Base-by-base conservation (phyloP, 495 filamentous ascomycete species). In the Rostrohypoxylon terebratum region DNA sequence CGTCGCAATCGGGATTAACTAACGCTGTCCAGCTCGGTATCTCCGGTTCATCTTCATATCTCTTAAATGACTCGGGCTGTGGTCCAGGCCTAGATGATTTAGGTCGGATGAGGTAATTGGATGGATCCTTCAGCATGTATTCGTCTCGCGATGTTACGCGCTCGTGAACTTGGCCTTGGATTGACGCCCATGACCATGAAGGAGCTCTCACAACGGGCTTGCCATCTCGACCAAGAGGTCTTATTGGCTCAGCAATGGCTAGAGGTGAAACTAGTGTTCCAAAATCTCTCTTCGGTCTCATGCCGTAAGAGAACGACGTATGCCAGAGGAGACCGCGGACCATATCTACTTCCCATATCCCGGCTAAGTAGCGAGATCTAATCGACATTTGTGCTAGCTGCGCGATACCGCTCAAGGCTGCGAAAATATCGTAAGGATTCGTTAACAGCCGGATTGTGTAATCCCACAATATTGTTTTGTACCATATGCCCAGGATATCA, bases 111-210 rank as follows among this genome's bases (percentile, higher is more conserved):
- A 73, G 71, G 61, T 66, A 23, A n/a, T 69, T 69, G 1, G 54
- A n/a, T 1, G 62, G 57, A 33, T 73, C 48, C 3, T 25, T 51
- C 16, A 34, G 63, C 9, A 13, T 0, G 13, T 18, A 13, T 14
- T 66, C 51, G 5, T 53, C 21, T 16, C 57, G 59, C 3, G 36
- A 48, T 14, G 51, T 16, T 21, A 42, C 11, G 21, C 33, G 40
- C 1, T 31, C 34, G 21, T 34, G n/a, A 3, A 69, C 21, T 54
- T 69, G 66, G 33, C 66, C 71, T 33, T 69, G 59, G 47, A 73
- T 47, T 8, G 71, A 62, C 5, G 61, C 66, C 71, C 71, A 73
- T 31, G 71, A 73, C 71, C 66, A 73, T 10, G 71, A 69, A 3
- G 71, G 71, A 7, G 71, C 66, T 63, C 71, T 23, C 38, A 31